Percentiles rank a stretch among this genome's conserved stretches.
These are phyloP conservation scores for Cyclotella atomus DNA, from an alignment of 108 stramenopile species.

Conservation along the genomic window DNA sequence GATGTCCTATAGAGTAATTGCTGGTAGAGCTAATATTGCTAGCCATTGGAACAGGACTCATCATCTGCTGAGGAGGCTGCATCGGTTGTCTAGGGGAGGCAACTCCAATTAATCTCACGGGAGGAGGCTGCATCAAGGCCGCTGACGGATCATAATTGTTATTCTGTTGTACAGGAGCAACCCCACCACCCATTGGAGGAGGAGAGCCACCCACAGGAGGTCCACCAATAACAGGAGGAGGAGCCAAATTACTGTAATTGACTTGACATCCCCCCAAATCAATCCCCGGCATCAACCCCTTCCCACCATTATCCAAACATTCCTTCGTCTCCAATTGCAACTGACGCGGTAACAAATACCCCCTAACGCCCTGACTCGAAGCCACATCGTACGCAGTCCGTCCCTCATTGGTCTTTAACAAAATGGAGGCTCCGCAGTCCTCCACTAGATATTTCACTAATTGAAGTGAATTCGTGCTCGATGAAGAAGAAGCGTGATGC, in stretches of 20 bases:
- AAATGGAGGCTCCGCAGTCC: slow-evolving; percentile 57
- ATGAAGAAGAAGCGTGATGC: slow-evolving; percentile 68
- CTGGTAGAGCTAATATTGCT: not conserved
- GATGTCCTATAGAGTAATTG: not conserved
- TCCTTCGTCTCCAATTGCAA: slow-evolving; percentile 81
- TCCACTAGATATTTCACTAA: slow-evolving; percentile 64
- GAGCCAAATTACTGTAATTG: slow-evolving; percentile 54
- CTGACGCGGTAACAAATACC: slow-evolving; percentile 84
- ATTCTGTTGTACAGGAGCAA: not conserved
- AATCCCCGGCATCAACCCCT: slow-evolving; percentile 77
- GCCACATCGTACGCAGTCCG: slow-evolving; percentile 88
- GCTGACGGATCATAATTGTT: slow-evolving; percentile 29
- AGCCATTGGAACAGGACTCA: not conserved
- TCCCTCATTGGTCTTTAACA: slow-evolving; percentile 64
- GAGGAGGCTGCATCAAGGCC: slow-evolving; percentile 53
- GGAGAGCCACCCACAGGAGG: slow-evolving; percentile 1
- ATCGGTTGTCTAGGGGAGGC: not conserved
- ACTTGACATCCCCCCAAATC: slow-evolving; percentile 81
- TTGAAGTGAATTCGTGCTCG: slow-evolving; percentile 31
- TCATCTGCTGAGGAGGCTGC: not conserved
- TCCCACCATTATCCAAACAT: slow-evolving; percentile 79
- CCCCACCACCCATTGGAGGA: not conserved
- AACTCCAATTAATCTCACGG: slow-evolving; percentile 2
- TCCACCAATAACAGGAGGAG: slow-evolving; percentile 63
- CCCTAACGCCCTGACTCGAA: slow-evolving; percentile 61